Conservation (phyloP, 2,329 filamentous ascomycete genomes). For the Colletotrichum cuscutae region DNA sequence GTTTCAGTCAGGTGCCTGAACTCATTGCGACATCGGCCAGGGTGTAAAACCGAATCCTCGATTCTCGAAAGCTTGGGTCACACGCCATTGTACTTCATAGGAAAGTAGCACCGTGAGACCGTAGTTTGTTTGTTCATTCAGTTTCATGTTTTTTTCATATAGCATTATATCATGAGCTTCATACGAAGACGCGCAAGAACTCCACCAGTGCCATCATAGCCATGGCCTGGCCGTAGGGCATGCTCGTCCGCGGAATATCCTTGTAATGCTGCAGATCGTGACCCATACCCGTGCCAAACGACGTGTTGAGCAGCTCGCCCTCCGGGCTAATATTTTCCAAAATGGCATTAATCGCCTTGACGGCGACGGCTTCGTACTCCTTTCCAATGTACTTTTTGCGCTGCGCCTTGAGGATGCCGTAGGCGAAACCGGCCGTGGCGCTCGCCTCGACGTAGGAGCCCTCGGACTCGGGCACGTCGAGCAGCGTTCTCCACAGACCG, state of each 20-base stretch:
- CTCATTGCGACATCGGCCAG: not conserved
- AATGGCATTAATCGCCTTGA: conserved; percentile 75
- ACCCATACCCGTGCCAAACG: conserved; percentile 85
- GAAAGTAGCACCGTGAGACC: not conserved
- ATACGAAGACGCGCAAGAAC: conserved; percentile 65
- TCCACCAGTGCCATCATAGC: conserved; percentile 85
- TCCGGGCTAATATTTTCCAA: conserved; percentile 71
- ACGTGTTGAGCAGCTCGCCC: conserved; percentile 79
- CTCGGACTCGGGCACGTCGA: conserved; percentile 72
- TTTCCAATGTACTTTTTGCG: conserved; percentile 75
- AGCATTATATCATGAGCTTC: conserved; percentile 34
- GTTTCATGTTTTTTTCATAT: conserved; percentile 1
- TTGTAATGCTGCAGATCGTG: conserved; percentile 79
- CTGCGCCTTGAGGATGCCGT: conserved; percentile 79
- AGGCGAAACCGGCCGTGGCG: conserved; percentile 84
- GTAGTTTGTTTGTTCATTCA: not conserved
- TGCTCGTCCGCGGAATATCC: conserved; percentile 79
- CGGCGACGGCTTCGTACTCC: conserved; percentile 69
- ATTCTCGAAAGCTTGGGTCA: not conserved
- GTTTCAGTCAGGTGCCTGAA: not conserved
- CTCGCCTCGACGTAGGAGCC: conserved; percentile 82
- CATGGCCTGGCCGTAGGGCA: conserved; percentile 89
- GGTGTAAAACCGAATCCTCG: not conserved
- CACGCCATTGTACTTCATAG: not conserved
- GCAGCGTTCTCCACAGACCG: conserved; percentile 79